Evolutionary conservation across 2,329 filamentous ascomycete genomes (phyloP).

Genomic region (Cadophora sp.): DNA sequence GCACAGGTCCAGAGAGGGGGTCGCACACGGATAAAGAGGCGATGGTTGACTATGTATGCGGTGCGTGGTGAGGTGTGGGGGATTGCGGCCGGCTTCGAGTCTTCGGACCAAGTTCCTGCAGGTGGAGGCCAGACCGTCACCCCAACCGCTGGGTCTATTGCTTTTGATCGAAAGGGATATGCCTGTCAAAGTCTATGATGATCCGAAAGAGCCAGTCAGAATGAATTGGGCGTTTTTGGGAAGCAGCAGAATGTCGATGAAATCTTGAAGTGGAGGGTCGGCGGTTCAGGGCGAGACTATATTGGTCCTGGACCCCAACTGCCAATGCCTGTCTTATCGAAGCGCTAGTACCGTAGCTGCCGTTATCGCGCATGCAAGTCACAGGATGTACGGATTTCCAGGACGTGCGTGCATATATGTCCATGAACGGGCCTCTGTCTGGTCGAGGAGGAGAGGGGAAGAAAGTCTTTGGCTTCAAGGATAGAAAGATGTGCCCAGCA

Average conservation of each 20-base stretch:
- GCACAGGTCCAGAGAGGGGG: slow-evolving; percentile 27
- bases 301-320: slow-evolving; percentile 38
- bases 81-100: slow-evolving; percentile 30
- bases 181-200: slow-evolving; percentile 27
- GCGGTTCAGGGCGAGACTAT: slow-evolving; percentile 39
- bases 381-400: slow-evolving; percentile 27
- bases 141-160: slow-evolving; percentile 44
- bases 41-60: slow-evolving; percentile 38
- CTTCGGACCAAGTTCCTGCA: slow-evolving; percentile 41
- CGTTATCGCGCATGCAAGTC: slow-evolving; percentile 38
- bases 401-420: slow-evolving; percentile 23
- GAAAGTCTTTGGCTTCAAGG: background rate
- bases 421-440: slow-evolving; percentile 2
- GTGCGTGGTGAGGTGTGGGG: slow-evolving; percentile 36
- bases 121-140: slow-evolving; percentile 40
- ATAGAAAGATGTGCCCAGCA: background rate
- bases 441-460: background rate
- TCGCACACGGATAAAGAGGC: slow-evolving; percentile 37
- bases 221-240: slow-evolving; percentile 18
- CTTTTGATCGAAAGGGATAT: slow-evolving; percentile 34
- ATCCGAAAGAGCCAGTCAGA: slow-evolving; percentile 32
- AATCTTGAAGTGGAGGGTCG: slow-evolving; percentile 23
- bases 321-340: slow-evolving; percentile 38
- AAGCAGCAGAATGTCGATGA: slow-evolving; percentile 24
- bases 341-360: slow-evolving; percentile 36